These are phyloP conservation scores for Tolypocladium sp. DNA, from an alignment of 2,329 filamentous ascomycete genomes.

Conservation along the genomic window DNA sequence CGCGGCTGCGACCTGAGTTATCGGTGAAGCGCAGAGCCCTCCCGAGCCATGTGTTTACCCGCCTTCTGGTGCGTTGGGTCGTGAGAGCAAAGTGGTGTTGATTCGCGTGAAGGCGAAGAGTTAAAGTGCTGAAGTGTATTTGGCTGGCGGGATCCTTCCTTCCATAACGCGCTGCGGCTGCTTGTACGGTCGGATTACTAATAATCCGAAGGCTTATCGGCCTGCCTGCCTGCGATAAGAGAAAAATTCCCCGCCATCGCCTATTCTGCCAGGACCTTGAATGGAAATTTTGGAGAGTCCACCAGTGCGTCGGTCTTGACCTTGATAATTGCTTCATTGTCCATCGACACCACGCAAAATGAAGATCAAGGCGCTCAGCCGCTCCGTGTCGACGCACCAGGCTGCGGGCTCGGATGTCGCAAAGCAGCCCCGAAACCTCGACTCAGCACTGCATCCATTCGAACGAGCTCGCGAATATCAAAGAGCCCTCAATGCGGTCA, in stretches of 20 bases:
- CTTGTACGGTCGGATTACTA: slow-evolving; percentile 13
- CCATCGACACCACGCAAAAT: slow-evolving; percentile 11
- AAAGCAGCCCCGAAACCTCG: slow-evolving; percentile 62
- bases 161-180: background rate
- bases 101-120: background rate
- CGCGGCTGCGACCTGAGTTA: background rate
- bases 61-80: background rate
- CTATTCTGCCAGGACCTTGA: background rate
- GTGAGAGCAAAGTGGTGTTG: background rate
- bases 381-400: slow-evolving; percentile 55
- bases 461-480: slow-evolving; percentile 72
- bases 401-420: slow-evolving; percentile 56
- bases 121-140: background rate
- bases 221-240: slow-evolving; percentile 15
- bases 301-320: background rate
- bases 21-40: background rate
- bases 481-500: slow-evolving; percentile 64
- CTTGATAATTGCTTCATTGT: background rate
- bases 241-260: slow-evolving; percentile 19
- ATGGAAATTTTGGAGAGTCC: slow-evolving; percentile 1
- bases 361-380: slow-evolving; percentile 60
- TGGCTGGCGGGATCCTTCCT: background rate
- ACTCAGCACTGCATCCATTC: slow-evolving; percentile 82
- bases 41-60: background rate
- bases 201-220: slow-evolving; percentile 21